A percentile compares a stretch with the other conserved stretches of the same genome.
phyloP scores from a whole-genome alignment of 2,329 filamentous ascomycete genomes.

The Claviceps sp. region DNA sequence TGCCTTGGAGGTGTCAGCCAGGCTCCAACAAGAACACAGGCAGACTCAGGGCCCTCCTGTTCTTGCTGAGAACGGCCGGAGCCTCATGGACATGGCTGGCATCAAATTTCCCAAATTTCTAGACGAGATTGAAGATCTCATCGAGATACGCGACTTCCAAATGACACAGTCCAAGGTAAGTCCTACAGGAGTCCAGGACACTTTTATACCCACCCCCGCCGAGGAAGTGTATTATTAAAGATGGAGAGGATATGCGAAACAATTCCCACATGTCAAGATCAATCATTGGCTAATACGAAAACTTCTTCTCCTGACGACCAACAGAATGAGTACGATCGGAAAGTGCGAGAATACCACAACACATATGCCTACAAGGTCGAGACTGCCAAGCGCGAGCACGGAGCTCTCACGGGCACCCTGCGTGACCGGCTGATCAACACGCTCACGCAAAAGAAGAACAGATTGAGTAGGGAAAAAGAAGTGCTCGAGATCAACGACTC shows the following conservation, averaged over 20 bases:
- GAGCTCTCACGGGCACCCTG: slow-evolving; percentile 44
- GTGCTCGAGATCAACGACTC: slow-evolving; percentile 54
- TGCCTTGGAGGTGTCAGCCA: slow-evolving; percentile 58
- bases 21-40: slow-evolving; percentile 43
- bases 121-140: slow-evolving; percentile 71
- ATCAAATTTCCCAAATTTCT: slow-evolving; percentile 77
- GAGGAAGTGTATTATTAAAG: too few relatives aligned
- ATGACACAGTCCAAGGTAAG: slow-evolving; percentile 70
- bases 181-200: slow-evolving; percentile 7
- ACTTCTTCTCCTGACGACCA: not conserved
- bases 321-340: slow-evolving; percentile 50
- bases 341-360: slow-evolving; percentile 44
- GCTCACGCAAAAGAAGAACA: slow-evolving; percentile 49
- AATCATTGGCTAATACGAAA: not conserved
- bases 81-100: slow-evolving; percentile 61
- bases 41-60: slow-evolving; percentile 28
- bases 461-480: slow-evolving; percentile 53
- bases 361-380: slow-evolving; percentile 48
- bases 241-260: too few relatives aligned
- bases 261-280: too few relatives aligned
- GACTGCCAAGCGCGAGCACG: slow-evolving; percentile 48
- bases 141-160: slow-evolving; percentile 77
- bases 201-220: too few relatives aligned
- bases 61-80: slow-evolving; percentile 32
- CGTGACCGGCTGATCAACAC: slow-evolving; percentile 55